Evolutionary conservation across 495 filamentous ascomycete genomes (phyloP).

Genomic region (Thozetella sp.): DNA sequence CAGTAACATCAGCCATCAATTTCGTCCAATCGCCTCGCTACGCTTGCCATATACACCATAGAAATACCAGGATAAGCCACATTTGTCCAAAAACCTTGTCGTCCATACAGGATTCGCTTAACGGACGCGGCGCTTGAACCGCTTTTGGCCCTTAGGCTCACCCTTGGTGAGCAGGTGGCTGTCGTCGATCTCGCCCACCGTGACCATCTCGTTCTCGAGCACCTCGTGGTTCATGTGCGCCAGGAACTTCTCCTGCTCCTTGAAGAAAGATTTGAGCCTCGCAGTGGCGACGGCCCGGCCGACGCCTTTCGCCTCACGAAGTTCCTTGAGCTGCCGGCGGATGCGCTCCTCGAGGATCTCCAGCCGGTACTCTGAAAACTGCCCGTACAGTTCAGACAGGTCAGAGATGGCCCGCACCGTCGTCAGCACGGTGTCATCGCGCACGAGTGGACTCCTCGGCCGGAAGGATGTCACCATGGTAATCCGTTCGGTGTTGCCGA

Average conservation of each 20-base stretch:
- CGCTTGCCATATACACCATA: too few species aligned
- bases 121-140: too few species aligned
- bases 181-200: slow-evolving; percentile 35
- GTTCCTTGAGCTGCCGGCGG: slow-evolving; percentile 40
- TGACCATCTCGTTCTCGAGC: slow-evolving; percentile 53
- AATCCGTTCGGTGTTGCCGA: slow-evolving; percentile 67
- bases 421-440: slow-evolving; percentile 67
- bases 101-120: too few species aligned
- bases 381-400: slow-evolving; percentile 68
- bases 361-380: slow-evolving; percentile 70
- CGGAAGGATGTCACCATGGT: slow-evolving; percentile 76
- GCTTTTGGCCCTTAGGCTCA: too few species aligned
- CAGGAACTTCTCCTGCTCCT: slow-evolving; percentile 56
- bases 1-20: too few species aligned
- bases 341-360: slow-evolving; percentile 68
- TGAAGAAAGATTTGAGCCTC: slow-evolving; percentile 45
- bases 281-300: slow-evolving; percentile 40
- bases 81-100: too few species aligned
- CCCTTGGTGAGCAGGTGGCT: too few species aligned
- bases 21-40: too few species aligned
- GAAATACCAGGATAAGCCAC: too few species aligned
- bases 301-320: slow-evolving; percentile 44
- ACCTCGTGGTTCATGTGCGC: slow-evolving; percentile 59
- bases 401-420: slow-evolving; percentile 69
- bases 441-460: slow-evolving; percentile 55